phyloP scores from a whole-genome alignment of 768 basidiomycete species.

The Hirschioporus abietinus region DNA sequence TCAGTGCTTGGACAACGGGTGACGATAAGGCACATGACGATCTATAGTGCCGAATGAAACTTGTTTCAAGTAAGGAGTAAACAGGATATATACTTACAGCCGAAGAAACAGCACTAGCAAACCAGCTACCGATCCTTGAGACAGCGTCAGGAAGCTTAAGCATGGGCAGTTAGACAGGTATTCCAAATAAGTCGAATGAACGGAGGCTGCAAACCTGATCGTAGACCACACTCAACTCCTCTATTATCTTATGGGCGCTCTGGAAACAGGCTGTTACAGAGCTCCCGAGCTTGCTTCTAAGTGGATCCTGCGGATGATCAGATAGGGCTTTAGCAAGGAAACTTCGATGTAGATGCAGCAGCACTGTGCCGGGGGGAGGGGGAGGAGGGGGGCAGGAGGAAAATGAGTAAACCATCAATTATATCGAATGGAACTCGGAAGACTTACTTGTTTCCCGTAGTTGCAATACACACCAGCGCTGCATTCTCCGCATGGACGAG shows the following conservation, averaged over 20 bases:
- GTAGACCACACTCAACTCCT: constrained; percentile 30
- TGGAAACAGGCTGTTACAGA: constrained; percentile 72
- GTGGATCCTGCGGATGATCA: constrained; percentile 50
- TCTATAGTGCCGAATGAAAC: constrained; percentile 29
- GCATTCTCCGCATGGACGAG: constrained; percentile 27
- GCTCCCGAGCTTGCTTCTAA: constrained; percentile 57
- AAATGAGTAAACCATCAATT: background rate
- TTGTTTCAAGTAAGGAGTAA: background rate
- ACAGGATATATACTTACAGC: constrained; percentile 38
- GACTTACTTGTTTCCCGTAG: constrained; percentile 46
- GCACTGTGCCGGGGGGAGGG: constrained; percentile 29
- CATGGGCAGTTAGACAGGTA: background rate
- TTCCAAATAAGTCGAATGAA: background rate
- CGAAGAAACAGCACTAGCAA: constrained; percentile 63
- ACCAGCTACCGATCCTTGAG: constrained; percentile 21
- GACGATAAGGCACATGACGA: constrained; percentile 53
- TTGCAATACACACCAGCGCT: constrained; percentile 38
- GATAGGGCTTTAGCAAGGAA: constrained; percentile 65
- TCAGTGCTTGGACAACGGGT: constrained; percentile 44
- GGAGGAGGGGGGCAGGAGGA: constrained; percentile 3
- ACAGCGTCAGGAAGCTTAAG: background rate
- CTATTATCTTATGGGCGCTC: constrained; percentile 62
- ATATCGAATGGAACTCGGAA: background rate
- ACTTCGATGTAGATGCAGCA: constrained; percentile 60
- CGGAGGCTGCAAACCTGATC: background rate